Evolutionary conservation across 1,139 yeast species (phyloP).

Genomic region (Nakaseomyces uthaithaninus): DNA sequence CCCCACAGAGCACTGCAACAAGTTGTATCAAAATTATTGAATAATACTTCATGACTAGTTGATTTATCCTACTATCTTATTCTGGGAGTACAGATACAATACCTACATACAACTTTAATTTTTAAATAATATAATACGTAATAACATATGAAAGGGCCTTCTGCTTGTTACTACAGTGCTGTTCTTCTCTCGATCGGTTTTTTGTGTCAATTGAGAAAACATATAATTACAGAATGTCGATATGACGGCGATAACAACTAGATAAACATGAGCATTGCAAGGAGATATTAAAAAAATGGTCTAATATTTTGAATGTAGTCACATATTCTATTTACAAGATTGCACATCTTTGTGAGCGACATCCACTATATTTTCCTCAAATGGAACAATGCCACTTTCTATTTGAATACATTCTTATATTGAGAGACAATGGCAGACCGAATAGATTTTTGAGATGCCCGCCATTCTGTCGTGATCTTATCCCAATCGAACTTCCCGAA

Average conservation of each 20-base stretch:
- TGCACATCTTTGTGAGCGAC: too few relatives aligned
- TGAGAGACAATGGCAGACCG: constrained; percentile 28
- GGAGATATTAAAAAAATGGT: too few relatives aligned
- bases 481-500: constrained; percentile 45
- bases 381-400: neutral
- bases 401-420: constrained; percentile 19
- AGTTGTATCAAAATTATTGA: neutral
- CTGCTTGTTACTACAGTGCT: too few relatives aligned
- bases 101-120: neutral
- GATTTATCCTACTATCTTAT: neutral
- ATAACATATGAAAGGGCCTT: too few relatives aligned
- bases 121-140: too few relatives aligned
- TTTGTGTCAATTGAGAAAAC: too few relatives aligned
- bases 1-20: neutral
- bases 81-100: neutral
- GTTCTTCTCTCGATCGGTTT: too few relatives aligned
- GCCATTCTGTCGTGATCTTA: constrained; percentile 45
- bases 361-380: neutral
- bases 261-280: too few relatives aligned
- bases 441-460: constrained; percentile 37
- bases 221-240: too few relatives aligned
- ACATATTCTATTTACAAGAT: too few relatives aligned
- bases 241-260: too few relatives aligned
- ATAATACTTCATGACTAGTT: neutral
- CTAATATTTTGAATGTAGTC: too few relatives aligned